These are phyloP conservation scores for Pseudogymnoascus sp. DNA, from an alignment of 2,329 filamentous ascomycete genomes.

Conservation along the genomic window DNA sequence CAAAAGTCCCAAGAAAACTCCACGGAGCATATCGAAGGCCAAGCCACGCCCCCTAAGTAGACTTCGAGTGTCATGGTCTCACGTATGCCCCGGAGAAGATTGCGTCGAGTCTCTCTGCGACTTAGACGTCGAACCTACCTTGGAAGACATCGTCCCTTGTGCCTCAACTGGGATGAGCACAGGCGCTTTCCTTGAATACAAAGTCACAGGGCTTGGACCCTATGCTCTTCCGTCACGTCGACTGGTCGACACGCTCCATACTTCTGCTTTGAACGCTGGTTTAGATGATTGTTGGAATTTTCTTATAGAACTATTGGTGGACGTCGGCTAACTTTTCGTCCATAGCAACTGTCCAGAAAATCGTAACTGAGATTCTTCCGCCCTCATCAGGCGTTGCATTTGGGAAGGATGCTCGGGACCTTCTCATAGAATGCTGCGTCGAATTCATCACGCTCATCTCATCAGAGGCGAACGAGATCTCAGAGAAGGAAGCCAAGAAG, in stretches of 20 bases:
- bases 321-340: conserved; percentile 11
- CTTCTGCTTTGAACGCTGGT: neutral
- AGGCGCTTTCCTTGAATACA: neutral
- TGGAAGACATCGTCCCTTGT: neutral
- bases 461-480: conserved; percentile 98
- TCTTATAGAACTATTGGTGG: neutral
- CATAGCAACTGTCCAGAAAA: conserved; percentile 66
- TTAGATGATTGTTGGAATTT: neutral
- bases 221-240: neutral
- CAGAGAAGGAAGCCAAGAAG: conserved; percentile 98
- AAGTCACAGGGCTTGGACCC: neutral
- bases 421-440: conserved; percentile 96
- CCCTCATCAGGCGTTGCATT: conserved; percentile 71
- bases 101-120: neutral
- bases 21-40: neutral
- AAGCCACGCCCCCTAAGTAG: neutral
- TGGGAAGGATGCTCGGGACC: conserved; percentile 87
- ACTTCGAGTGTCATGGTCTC: neutral
- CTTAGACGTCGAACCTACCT: neutral
- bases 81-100: neutral
- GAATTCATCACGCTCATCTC: conserved; percentile 98
- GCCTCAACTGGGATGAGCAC: neutral
- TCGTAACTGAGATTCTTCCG: conserved; percentile 88
- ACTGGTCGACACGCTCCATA: neutral
- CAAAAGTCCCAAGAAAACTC: neutral